These are phyloP conservation scores for Hibiscus tridactylites DNA, from an alignment of 345 rosid genomes.

Conservation along the genomic window DNA sequence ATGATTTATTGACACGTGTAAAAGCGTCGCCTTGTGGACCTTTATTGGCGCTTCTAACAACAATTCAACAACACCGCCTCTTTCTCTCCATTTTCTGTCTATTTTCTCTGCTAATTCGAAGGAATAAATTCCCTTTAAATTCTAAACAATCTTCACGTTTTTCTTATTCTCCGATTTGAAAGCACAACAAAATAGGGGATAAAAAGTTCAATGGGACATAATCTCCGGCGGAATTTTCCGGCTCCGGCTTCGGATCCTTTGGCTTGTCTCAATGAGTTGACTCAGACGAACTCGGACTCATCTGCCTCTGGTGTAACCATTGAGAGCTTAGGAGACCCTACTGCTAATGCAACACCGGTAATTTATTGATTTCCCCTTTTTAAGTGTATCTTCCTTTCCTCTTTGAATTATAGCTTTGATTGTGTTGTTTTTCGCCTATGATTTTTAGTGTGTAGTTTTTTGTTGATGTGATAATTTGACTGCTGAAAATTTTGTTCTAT, in stretches of 20 bases:
- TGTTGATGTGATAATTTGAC: background rate
- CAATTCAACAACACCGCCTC: conserved; percentile 10
- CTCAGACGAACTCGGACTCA: conserved; percentile 30
- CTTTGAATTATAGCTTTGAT: background rate
- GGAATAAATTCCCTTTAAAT: background rate
- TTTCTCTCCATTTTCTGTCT: background rate
- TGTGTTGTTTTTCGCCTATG: background rate
- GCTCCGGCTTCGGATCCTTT: conserved; percentile 27
- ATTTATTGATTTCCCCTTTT: background rate
- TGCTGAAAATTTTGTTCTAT: background rate
- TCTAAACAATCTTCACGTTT: conserved; percentile 7
- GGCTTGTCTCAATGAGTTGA: conserved; percentile 24
- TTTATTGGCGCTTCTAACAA: conserved; percentile 11
- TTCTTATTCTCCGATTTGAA: background rate
- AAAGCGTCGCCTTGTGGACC: conserved; percentile 65
- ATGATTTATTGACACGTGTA: conserved; percentile 34
- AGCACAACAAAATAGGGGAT: background rate
- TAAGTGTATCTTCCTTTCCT: background rate
- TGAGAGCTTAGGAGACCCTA: conserved; percentile 15
- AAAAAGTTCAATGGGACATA: conserved; percentile 6
- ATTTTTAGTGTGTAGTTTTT: background rate
- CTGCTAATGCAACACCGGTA: conserved; percentile 29
- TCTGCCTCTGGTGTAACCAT: conserved; percentile 36
- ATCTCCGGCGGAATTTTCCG: conserved; percentile 17
- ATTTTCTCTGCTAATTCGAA: conserved; percentile 12